phyloP scores from a whole-genome alignment of 2,329 filamentous ascomycete genomes.

The Alternaria tenuissima region DNA sequence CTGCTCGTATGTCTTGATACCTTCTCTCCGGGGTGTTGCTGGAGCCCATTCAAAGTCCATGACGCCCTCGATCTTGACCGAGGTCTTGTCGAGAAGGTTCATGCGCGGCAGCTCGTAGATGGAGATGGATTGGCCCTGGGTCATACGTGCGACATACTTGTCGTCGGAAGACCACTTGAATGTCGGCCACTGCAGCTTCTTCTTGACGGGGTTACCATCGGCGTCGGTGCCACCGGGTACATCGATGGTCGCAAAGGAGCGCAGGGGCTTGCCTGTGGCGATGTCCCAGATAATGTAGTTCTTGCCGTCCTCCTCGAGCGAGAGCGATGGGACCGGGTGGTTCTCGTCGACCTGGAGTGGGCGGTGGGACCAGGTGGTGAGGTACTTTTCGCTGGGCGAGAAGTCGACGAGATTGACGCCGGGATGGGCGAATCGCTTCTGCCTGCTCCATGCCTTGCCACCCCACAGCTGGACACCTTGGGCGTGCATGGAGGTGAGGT shows the following conservation, averaged over 20 bases:
- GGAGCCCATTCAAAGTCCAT: slow-evolving; percentile 99
- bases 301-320: slow-evolving; percentile 92
- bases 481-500: slow-evolving; percentile 90
- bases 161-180: slow-evolving; percentile 99
- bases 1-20: slow-evolving; percentile 92
- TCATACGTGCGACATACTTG: slow-evolving; percentile 94
- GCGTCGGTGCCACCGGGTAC: slow-evolving; percentile 69
- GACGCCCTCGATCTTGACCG: slow-evolving; percentile 95
- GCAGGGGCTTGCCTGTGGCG: slow-evolving; percentile 84
- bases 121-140: slow-evolving; percentile 85
- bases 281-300: slow-evolving; percentile 99
- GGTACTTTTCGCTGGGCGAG: slow-evolving; percentile 89
- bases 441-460: slow-evolving; percentile 84
- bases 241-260: slow-evolving; percentile 93
- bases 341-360: slow-evolving; percentile 92
- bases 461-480: slow-evolving; percentile 99
- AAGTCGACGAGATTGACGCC: slow-evolving; percentile 97
- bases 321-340: slow-evolving; percentile 77
- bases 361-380: slow-evolving; percentile 95
- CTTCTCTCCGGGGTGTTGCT: slow-evolving; percentile 79
- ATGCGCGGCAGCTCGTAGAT: slow-evolving; percentile 90
- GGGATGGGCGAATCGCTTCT: slow-evolving; percentile 93
- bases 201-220: slow-evolving; percentile 74
- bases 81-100: slow-evolving; percentile 88
- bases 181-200: slow-evolving; percentile 96